Base-by-base conservation (phyloP, 2,329 filamentous ascomycete species). In the Thyridium curvatum region DNA sequence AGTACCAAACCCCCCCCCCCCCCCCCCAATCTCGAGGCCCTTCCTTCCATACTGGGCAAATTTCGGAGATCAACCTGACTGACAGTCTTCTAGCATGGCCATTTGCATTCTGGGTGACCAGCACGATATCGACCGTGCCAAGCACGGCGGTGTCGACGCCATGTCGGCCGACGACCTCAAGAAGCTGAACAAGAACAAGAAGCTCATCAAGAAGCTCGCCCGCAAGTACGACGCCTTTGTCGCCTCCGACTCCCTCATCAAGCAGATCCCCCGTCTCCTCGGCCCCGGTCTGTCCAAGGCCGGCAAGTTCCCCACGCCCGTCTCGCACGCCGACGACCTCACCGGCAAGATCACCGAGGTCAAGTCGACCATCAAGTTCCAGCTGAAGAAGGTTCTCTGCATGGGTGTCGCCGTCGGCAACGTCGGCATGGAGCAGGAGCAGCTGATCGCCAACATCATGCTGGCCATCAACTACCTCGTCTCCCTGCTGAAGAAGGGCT, bases 161-260 rank as follows among this genome's bases (percentile, higher is more conserved):
- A 26, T 26, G 21, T 94, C 87, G 62, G 73, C 87, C 54, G 93
- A 98, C 62, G 93, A 98, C 73, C 76, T 98, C 75, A 98, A 98
- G 87, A 98, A 98, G 86, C 88, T 98, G 58, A 98, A 98, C 86
- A 98, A 98, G 88, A 98, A 98, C 88, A 97, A 98, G 87, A 98
- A 98, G 86, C 84, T 97, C 64, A 96, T 98, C 84, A 98, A 98
- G 89, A 98, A 98, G 86, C 86, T 98, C 55, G 93, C 93, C 51
- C 89, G 90, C 83, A 98, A 98, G 81, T 97, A 98, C 84, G 93
- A 98, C 72, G 93, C 93, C 59, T 98, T 98, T 77, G 74, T 98
- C 66, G 86, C 93, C 68, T 97, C 91, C 66, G 93, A 98, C 66
- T 77, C 85, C 63, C 77, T 98, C 64, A 96, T 98, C 84, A 96